phyloP scores from a whole-genome alignment of 2,329 filamentous ascomycete species.

The Pseudonectria foliicola region DNA sequence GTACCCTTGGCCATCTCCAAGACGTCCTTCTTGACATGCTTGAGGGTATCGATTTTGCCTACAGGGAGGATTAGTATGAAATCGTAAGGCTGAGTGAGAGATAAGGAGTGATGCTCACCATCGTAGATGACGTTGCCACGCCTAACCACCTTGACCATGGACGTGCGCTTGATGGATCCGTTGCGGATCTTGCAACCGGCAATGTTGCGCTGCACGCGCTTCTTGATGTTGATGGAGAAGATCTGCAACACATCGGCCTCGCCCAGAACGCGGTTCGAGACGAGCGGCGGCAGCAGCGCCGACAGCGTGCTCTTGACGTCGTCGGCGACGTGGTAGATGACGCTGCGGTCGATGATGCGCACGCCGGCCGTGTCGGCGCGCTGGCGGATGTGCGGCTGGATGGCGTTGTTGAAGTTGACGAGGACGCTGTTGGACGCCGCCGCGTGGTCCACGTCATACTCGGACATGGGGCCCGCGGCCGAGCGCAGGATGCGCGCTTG shows the following conservation, averaged over 20 bases:
- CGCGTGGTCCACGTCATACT: constrained; percentile 87
- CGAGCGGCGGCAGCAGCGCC: constrained; percentile 57
- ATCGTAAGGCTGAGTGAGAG: background rate
- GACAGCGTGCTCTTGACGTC: constrained; percentile 63
- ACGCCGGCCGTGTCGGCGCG: constrained; percentile 67
- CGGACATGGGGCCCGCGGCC: constrained; percentile 68
- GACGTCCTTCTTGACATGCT: constrained; percentile 89
- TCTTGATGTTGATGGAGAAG: constrained; percentile 77
- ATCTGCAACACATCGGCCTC: constrained; percentile 81
- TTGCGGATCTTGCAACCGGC: constrained; percentile 86
- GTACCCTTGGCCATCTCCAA: constrained; percentile 81
- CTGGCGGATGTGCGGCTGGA: constrained; percentile 60
- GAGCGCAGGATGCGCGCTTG: constrained; percentile 69
- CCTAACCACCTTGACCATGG: constrained; percentile 65
- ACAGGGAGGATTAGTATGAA: constrained; percentile 9
- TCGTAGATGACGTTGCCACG: constrained; percentile 67
- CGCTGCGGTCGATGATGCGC: constrained; percentile 72
- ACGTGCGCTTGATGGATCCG: constrained; percentile 58
- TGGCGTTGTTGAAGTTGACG: constrained; percentile 75
- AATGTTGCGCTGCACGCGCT: constrained; percentile 63
- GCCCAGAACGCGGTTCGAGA: constrained; percentile 67
- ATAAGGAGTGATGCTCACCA: constrained; percentile 51
- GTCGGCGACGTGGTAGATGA: constrained; percentile 76
- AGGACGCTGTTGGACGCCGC: constrained; percentile 67
- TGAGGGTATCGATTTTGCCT: constrained; percentile 77